Base-by-base conservation (phyloP, 306 rosid genomes). In the Crotalaria pallida region DNA sequence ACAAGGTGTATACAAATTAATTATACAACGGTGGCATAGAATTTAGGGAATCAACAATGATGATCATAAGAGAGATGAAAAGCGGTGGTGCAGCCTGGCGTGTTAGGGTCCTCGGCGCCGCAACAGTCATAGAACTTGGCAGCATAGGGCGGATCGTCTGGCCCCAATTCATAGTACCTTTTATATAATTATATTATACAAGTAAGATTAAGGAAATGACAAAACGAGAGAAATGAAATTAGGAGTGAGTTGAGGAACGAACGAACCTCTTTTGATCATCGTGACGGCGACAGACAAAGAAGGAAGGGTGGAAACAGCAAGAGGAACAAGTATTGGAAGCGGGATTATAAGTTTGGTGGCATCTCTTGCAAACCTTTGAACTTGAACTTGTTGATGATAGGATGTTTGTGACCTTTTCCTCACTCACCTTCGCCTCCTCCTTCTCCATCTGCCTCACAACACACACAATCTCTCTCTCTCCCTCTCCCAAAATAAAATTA, bases 281-380 rank as follows among this genome's bases (percentile, higher is more conserved):
- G 80, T 92, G 98, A 40, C 96, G 96, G 83, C 96, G 96, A 79
- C 98, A 92, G 49, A 89, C 96, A 59, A 92, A 92, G 84, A 92
- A 80, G 26, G 96, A 86, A 79, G 93, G 71, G 76, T 89, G 98
- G 71, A 88, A 92, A 40, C 98, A 89, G 85, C 98, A 92, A 23
- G 96, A 88, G 1, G 91, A 36, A 7, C 82, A 31, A 34, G 84
- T 56, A 71, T 92, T 90, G 0, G 86, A 77, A 62, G 85, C 16
- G 0, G 86, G 79, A 3, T 41, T 48, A 75, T 80, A 90, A 2
- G 65, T 57, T 7, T 75, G 59, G 9, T 86, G 79, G 73, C 98
- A 92, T 51, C 88, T 88, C 73, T 58, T 88, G 84, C 98, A 92
- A 1, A 88, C 23, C 72, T 67, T 85, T 66, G 27, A 69, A 27